These are phyloP conservation scores for Zoysia japonica DNA, from an alignment of 176 grass and related monocot species.

Conservation along the genomic window DNA sequence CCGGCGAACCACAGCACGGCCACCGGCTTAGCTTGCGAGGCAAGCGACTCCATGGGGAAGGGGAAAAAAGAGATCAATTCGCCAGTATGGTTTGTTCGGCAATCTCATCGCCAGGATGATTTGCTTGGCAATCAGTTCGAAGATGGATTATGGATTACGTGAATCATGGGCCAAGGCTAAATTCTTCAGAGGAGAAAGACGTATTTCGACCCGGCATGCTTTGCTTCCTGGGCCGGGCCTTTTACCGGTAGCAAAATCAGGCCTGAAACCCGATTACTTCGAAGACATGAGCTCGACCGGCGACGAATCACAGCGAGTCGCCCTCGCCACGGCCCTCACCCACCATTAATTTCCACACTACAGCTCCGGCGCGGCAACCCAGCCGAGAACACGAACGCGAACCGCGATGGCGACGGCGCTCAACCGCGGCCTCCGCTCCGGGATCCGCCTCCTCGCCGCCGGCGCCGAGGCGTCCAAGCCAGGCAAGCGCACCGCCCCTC, in stretches of 20 bases:
- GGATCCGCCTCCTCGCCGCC: conserved; percentile 56
- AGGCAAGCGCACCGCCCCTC: conserved; percentile 37
- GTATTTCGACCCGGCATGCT: not conserved
- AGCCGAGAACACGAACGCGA: conserved; percentile 39
- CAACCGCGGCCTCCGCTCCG: conserved; percentile 64
- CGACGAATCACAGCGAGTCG: conserved; percentile 18
- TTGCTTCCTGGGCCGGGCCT: conserved; percentile 11
- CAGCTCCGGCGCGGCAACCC: conserved; percentile 44
- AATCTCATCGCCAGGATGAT: too few species aligned
- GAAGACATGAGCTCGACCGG: not conserved
- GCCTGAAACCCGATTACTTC: too few species aligned
- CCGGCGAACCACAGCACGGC: too few species aligned
- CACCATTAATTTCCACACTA: not conserved
- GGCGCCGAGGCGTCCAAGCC: conserved; percentile 64
- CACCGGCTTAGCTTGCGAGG: conserved; percentile 58
- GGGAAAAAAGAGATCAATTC: too few species aligned
- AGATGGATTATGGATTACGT: not conserved
- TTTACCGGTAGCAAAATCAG: not conserved
- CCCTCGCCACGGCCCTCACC: not conserved
- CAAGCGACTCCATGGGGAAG: conserved; percentile 55
- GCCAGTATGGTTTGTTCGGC: too few species aligned
- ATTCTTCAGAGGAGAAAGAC: not conserved
- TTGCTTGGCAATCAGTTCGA: not conserved
- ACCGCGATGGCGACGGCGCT: conserved; percentile 53
- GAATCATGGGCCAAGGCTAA: not conserved